Evolutionary conservation across 495 filamentous ascomycete genomes (phyloP), one percentile per base, ranked within the genome.

Genomic region (Hamigera avellanea): DNA sequence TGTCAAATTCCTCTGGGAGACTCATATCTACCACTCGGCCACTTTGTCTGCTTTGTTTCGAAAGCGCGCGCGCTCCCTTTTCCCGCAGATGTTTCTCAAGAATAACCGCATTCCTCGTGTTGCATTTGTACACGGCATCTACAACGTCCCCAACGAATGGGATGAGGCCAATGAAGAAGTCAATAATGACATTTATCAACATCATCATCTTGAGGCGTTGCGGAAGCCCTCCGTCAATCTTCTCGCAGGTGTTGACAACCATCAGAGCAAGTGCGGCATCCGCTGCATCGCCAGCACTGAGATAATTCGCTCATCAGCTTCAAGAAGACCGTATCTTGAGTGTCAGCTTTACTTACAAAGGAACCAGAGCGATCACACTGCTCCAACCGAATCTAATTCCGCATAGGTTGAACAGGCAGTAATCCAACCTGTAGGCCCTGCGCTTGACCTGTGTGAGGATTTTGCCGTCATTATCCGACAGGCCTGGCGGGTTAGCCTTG

Each of bases 141-240:
- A 72, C 72, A 16, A 96, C 16, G 47, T 95, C 91, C 14, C 91
- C 91, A 5, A 94, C 36, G 43, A 95, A 73, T 0, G 91, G 91
- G 14, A 94, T 63, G 6, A 98, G 62, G 10, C 91, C 91, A 28
- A 95, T 67, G 35, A 74, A 46, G 43, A 93, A 83, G 55, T 95
- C 91, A 18, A 88, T 34, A 2, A 76, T 32, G 30, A 95, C 69
- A 55, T 93, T 84, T 39, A 83, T 54, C 35, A 83, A 38, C 89
- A 96, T 95, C 47, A 63, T 60, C n/a, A 52, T 53, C 27, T 57
- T 62, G 23, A 87, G 49, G 1, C 41, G 38, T 13, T 48, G 31
- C 3, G 77, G 79, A 18, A 93, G 74, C 6, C 77, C 76, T 37
- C 83, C 83, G 32, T 89, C 76, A 25, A 93, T 64, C 18, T 72